Evolutionary conservation across 345 rosid species (phyloP).

Genomic region (Populus davidiana): DNA sequence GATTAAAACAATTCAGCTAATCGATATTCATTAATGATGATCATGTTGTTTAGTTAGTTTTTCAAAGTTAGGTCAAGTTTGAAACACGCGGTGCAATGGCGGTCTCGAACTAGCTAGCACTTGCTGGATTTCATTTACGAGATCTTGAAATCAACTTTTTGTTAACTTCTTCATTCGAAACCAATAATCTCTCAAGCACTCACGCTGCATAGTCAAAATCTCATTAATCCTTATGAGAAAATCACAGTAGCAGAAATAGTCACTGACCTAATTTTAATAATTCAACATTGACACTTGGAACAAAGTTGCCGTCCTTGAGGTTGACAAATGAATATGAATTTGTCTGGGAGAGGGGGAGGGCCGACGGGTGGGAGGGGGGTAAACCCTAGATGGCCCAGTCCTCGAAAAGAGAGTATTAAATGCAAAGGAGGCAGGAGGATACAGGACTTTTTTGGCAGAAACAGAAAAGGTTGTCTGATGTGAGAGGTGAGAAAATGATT

Average conservation of each 20-base stretch:
- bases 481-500: constrained; percentile 41
- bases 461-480: constrained; percentile 29
- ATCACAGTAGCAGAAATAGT: not conserved
- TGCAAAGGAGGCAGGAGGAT: constrained; percentile 11
- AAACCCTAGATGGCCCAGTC: constrained; percentile 27
- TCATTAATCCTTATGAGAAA: not conserved
- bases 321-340: constrained; percentile 20
- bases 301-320: constrained; percentile 29
- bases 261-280: not conserved
- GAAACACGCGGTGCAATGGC: too few relatives aligned
- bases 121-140: not conserved
- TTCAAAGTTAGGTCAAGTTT: not conserved
- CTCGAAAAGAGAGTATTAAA: constrained; percentile 30
- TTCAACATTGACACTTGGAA: constrained; percentile 7
- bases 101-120: too few relatives aligned
- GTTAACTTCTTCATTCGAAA: not conserved
- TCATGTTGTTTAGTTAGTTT: not conserved
- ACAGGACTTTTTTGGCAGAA: constrained; percentile 19
- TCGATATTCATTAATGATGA: not conserved
- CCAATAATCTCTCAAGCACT: not conserved
- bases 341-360: constrained; percentile 11
- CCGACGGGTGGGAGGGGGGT: constrained; percentile 7
- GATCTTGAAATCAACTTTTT: not conserved
- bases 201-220: not conserved
- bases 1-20: not conserved